Base-by-base conservation (phyloP, 441 rosid genomes). In the Populus hybrid region DNA sequence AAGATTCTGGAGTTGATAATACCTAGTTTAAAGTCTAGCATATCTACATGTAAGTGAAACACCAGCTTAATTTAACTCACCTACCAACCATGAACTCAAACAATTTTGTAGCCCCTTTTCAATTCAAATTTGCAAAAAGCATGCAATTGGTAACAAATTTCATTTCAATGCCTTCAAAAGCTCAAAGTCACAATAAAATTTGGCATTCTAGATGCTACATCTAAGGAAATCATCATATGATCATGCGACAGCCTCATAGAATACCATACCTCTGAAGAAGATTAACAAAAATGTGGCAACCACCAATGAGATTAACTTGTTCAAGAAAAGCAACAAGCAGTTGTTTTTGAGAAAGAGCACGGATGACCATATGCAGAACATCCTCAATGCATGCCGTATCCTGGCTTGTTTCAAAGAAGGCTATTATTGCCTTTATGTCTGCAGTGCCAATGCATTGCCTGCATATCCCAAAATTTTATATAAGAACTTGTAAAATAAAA, bases 311-410 rank as follows among this genome's bases (percentile, higher is more conserved):
- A 84, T 93, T 93, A 74, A 97, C 93, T 91, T 93, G 98, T 78
- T 97, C 99, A 67, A 93, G 90, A 83, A 97, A 93, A 84, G 92
- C 86, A 81, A 85, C 84, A 85, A 93, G 97, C 84, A 93, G 80
- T 72, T 85, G 81, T 84, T 90, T 89, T 80, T 94, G 94, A 72
- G 98, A 91, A 75, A 94, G 86, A 84, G 94, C 93, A 80, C 98
- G 98, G 75, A 94, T 91, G 85, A 93, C 85, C 99, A 94, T 93
- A 85, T 91, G 98, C 79, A 97, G 79, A 81, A 93, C 88, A 89
- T 97, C 99, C 86, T 97, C 99, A 80, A 97, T 85, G 86, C 98
- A 94, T 67, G 93, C 79, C 92, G 89, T 88, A 90, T 97, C 99
- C 81, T 90, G 94, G 85, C 97, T 94, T 69, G 91, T 91, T 86